Base-by-base conservation (phyloP, 31 red algal genomes). In the Asparagopsis taxiformis region DNA sequence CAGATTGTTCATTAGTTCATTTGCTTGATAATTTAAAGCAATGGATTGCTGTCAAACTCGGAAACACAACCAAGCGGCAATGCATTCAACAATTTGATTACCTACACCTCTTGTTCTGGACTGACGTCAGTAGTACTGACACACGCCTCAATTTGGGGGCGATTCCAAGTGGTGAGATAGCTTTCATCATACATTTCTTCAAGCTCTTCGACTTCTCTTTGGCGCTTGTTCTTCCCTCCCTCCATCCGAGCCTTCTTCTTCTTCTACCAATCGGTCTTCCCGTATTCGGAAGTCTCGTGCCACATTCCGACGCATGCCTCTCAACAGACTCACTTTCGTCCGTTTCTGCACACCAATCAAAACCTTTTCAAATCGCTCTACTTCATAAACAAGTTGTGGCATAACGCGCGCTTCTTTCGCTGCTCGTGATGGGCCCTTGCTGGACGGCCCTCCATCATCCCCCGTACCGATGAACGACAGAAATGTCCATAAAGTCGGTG, bases 351-450 rank as follows among this genome's bases (percentile, higher is more conserved):
- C 81, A 10, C 30, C 70, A 36, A 86, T 86, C 8, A 86, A 55
- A 35, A 75, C 70, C 36, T 86, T 75, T 69, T 86, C 69, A 69
- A 86, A 86, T 55, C 33, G 55, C 38, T 86, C 81, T 21, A 70
- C 81, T 22, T 86, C 81, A 34, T 86, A 86, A 59, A 86, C 60
- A n/a, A 86, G 30, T 37, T 86, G 81, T 31, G 81, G 70, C 71
- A 75, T 86, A 16, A 86, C 54, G 23, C 70, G 59, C 1, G 70
- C 81, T 62, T 86, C 81, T 67, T 46, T 86, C 21, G 60, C 51
- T 21, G 81, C 81, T 28, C 60, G 65, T 20, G 69, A 64, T 4
- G 60, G 23, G 19, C 70, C 70, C 46, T 68, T 68, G 2, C 1
- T n/a, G 10, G 46, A 20, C 5, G 24, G 19, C 31, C 61, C 65